Percentiles rank a stretch among this genome's conserved stretches.
These are phyloP conservation scores for Stemphylium lycopersici DNA, from an alignment of 2,329 filamentous ascomycete genomes.

Conservation along the genomic window DNA sequence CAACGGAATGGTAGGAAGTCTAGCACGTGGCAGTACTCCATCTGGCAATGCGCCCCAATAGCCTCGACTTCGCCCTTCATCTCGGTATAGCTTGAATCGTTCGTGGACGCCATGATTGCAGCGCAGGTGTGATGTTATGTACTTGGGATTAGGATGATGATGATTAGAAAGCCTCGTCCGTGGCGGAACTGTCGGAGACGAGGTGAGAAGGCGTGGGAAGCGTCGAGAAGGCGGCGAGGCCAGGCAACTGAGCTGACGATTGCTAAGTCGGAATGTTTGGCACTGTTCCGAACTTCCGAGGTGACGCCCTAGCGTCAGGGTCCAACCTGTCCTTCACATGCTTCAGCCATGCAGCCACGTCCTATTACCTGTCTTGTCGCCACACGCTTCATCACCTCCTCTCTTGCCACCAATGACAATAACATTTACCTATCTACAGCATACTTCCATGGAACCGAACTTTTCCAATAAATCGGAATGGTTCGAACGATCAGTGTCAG, in stretches of 20 bases:
- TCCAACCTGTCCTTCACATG: background rate
- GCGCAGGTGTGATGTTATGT: background rate
- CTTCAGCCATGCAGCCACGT: background rate
- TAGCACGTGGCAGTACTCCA: slow-evolving; percentile 88
- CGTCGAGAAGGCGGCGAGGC: slow-evolving; percentile 21
- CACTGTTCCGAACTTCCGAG: slow-evolving; percentile 13
- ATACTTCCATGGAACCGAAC: too few species aligned
- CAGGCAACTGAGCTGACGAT: slow-evolving; percentile 22
- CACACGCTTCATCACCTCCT: background rate
- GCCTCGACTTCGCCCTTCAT: slow-evolving; percentile 80
- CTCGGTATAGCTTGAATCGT: slow-evolving; percentile 63
- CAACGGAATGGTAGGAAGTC: slow-evolving; percentile 96
- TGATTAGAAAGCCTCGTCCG: background rate
- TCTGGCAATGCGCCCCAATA: slow-evolving; percentile 90
- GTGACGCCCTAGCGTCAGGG: slow-evolving; percentile 13
- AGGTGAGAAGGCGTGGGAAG: slow-evolving; percentile 25
- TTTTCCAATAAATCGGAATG: too few species aligned
- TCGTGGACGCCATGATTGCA: slow-evolving; percentile 26
- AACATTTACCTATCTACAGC: too few species aligned
- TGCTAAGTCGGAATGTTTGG: slow-evolving; percentile 16
- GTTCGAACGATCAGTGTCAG: too few species aligned
- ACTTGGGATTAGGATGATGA: background rate
- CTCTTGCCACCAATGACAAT: too few species aligned
- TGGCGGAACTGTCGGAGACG: background rate
- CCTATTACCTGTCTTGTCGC: background rate